phyloP scores from a whole-genome alignment of 345 rosid species.

The Eucalyptus marginata region DNA sequence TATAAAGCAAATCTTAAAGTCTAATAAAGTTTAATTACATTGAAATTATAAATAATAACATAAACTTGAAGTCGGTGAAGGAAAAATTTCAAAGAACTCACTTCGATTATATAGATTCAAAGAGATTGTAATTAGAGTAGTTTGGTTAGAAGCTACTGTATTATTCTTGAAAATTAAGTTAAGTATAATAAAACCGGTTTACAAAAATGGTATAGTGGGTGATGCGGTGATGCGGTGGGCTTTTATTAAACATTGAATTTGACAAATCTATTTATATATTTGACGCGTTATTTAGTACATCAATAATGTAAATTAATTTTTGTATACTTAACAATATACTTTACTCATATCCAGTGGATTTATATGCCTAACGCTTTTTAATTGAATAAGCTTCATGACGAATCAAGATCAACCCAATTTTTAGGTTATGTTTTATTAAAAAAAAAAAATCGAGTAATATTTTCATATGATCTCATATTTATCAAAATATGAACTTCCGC shows the following conservation, averaged over 20 bases:
- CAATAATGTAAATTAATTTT: not conserved
- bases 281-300: not conserved
- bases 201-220: not conserved
- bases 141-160: not conserved
- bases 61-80: not conserved
- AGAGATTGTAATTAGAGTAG: not conserved
- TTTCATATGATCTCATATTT: not conserved
- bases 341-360: not conserved
- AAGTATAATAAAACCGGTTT: not conserved
- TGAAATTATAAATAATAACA: no score
- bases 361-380: not conserved
- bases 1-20: not conserved
- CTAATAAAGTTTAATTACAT: not conserved
- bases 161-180: not conserved
- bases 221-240: not conserved
- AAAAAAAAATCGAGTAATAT: not conserved
- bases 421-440: not conserved
- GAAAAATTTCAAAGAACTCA: not conserved
- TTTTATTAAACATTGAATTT: no score
- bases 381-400: not conserved
- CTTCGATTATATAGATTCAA: not conserved
- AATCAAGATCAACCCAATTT: not conserved
- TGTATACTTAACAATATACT: not conserved
- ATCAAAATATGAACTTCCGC: not conserved
- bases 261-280: not conserved